A percentile compares a stretch with the other conserved stretches of the same genome.
These are phyloP conservation scores for Colletotrichum acutatum DNA, from an alignment of 2,329 filamentous ascomycete species.

Conservation along the genomic window DNA sequence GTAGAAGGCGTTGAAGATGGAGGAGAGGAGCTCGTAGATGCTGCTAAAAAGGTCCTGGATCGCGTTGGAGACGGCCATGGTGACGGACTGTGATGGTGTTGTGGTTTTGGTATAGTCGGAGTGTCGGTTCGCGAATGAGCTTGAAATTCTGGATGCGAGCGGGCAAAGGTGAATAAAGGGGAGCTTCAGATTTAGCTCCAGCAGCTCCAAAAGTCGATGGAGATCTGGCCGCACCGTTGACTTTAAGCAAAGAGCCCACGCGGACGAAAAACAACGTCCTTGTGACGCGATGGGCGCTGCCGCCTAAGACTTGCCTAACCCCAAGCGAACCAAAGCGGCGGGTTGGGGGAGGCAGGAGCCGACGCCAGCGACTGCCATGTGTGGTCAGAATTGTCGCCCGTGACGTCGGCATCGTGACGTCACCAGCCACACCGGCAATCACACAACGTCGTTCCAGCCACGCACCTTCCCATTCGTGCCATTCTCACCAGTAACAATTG, in stretches of 20 bases:
- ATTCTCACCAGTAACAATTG: background rate
- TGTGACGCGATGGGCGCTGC: conserved; percentile 18
- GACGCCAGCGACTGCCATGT: background rate
- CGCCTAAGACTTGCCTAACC: conserved; percentile 17
- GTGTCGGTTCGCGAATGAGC: background rate
- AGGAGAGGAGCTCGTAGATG: conserved; percentile 54
- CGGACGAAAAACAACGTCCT: conserved; percentile 15
- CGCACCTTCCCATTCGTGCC: background rate
- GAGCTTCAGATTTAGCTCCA: background rate
- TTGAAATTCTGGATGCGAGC: background rate
- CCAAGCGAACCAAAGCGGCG: background rate
- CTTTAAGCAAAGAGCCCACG: conserved; percentile 8
- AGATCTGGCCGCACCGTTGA: background rate
- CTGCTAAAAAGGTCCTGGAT: conserved; percentile 52
- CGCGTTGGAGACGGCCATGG: conserved; percentile 49
- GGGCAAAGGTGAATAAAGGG: background rate
- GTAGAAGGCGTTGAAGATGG: conserved; percentile 48
- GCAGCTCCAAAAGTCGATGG: background rate
- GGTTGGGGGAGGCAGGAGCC: background rate
- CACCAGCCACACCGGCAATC: conserved; percentile 31
- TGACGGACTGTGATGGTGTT: conserved; percentile 18
- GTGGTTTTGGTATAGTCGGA: background rate
- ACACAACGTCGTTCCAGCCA: conserved; percentile 24
- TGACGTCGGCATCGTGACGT: conserved; percentile 36
- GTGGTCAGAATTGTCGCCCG: background rate